These are phyloP conservation scores for Plasmodium knowlesi DNA, from an alignment of 169 alveolate species.

Conservation along the genomic window DNA sequence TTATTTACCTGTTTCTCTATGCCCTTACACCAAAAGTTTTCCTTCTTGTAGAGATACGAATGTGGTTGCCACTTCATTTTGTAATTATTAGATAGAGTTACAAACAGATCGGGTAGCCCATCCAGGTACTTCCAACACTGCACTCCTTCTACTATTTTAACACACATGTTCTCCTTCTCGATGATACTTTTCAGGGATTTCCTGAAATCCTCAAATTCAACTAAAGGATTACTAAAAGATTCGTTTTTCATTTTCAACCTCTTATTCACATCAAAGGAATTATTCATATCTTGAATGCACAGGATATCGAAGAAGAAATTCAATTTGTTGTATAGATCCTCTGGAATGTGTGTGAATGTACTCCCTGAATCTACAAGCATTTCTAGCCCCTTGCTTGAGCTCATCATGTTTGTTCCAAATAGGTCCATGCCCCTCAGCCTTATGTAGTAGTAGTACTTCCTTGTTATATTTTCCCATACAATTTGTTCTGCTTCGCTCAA, in stretches of 20 bases:
- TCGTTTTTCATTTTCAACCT: slow-evolving; percentile 26
- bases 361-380: slow-evolving; percentile 66
- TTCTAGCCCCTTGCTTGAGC: background rate
- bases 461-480: slow-evolving; percentile 40
- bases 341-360: slow-evolving; percentile 69
- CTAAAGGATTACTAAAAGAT: background rate
- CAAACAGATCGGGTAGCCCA: slow-evolving; percentile 33
- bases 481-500: background rate
- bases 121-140: slow-evolving; percentile 65
- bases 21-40: slow-evolving; percentile 85
- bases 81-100: slow-evolving; percentile 15
- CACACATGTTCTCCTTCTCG: slow-evolving; percentile 34
- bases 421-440: slow-evolving; percentile 26
- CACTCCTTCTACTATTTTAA: slow-evolving; percentile 55
- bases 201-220: slow-evolving; percentile 36
- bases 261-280: slow-evolving; percentile 35
- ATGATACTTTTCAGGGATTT: slow-evolving; percentile 37
- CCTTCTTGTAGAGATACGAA: slow-evolving; percentile 57
- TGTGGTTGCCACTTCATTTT: slow-evolving; percentile 46
- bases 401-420: slow-evolving; percentile 15
- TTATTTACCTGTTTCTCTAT: slow-evolving; percentile 76
- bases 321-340: slow-evolving; percentile 25
- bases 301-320: slow-evolving; percentile 40
- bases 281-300: slow-evolving; percentile 58
- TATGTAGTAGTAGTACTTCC: slow-evolving; percentile 56